Percentiles rank a stretch among this genome's conserved stretches.
Conservation (phyloP, 371 early-diverging fungal genomes). For the Mortierella sp. region DNA sequence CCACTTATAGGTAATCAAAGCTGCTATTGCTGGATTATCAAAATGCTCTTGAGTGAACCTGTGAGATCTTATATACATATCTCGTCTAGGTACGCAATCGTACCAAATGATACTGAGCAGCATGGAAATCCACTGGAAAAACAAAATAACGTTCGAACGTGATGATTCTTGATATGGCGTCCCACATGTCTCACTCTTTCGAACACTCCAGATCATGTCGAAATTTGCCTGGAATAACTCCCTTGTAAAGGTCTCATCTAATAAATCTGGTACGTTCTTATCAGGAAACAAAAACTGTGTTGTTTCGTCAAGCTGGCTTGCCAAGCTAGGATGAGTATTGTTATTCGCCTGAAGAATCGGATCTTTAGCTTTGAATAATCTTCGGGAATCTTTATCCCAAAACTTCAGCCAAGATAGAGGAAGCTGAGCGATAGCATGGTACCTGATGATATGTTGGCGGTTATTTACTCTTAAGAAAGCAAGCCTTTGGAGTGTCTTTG, state of each 20-base stretch:
- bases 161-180: not conserved
- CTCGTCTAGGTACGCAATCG: not conserved
- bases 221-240: constrained; percentile 21
- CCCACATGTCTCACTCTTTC: not conserved
- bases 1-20: constrained; percentile 39
- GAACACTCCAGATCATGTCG: constrained; percentile 21
- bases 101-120: constrained; percentile 8
- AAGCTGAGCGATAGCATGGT: constrained; percentile 30
- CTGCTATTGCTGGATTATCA: constrained; percentile 37
- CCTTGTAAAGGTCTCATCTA: constrained; percentile 17
- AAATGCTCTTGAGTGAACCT: constrained; percentile 3
- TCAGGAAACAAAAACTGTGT: too few relatives aligned
- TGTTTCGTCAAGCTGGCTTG: too few relatives aligned
- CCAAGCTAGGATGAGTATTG: too few relatives aligned
- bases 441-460: constrained; percentile 17
- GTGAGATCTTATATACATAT: constrained; percentile 1
- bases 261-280: not conserved
- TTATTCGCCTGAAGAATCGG: constrained; percentile 22
- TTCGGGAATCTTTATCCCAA: not conserved
- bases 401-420: constrained; percentile 8
- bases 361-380: constrained; percentile 9
- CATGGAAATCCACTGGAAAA: not conserved
- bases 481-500: not conserved
- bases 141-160: not conserved
- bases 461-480: constrained; percentile 20